A percentile compares a stretch with the other conserved stretches of the same genome.
Evolutionary conservation across 176 grass and related monocot genomes (phyloP).

Genomic region (Carex myosuroides): DNA sequence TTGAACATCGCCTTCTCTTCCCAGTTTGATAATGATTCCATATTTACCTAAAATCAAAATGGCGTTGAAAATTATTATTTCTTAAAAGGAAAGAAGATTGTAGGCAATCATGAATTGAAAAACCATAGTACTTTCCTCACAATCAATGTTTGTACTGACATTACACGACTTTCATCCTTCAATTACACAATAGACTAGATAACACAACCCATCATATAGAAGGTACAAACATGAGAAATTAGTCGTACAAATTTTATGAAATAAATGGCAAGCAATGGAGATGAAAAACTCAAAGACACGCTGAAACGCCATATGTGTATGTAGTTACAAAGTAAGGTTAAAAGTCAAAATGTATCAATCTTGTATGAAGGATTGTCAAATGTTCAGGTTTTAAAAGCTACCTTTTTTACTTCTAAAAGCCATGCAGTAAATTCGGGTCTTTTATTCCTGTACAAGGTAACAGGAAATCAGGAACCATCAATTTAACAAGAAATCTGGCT

Average conservation of each 20-base stretch:
- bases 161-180: background rate
- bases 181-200: background rate
- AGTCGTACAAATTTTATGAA: background rate
- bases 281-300: background rate
- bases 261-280: background rate
- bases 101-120: background rate
- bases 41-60: constrained; percentile 54
- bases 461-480: background rate
- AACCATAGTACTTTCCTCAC: background rate
- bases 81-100: background rate
- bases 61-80: constrained; percentile 5
- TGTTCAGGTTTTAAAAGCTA: constrained; percentile 13
- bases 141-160: background rate
- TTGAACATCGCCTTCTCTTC: constrained; percentile 99
- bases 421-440: constrained; percentile 96
- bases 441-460: constrained; percentile 67
- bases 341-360: background rate
- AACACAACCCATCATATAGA: background rate
- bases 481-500: background rate
- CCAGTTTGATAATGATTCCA: constrained; percentile 86
- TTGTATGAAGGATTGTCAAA: background rate
- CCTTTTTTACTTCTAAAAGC: constrained; percentile 91
- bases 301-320: background rate
- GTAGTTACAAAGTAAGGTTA: background rate
- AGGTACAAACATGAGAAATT: background rate